Evolutionary conservation across 2,329 filamentous ascomycete genomes (phyloP).

Genomic region (Aspergillus pseudoterreus): DNA sequence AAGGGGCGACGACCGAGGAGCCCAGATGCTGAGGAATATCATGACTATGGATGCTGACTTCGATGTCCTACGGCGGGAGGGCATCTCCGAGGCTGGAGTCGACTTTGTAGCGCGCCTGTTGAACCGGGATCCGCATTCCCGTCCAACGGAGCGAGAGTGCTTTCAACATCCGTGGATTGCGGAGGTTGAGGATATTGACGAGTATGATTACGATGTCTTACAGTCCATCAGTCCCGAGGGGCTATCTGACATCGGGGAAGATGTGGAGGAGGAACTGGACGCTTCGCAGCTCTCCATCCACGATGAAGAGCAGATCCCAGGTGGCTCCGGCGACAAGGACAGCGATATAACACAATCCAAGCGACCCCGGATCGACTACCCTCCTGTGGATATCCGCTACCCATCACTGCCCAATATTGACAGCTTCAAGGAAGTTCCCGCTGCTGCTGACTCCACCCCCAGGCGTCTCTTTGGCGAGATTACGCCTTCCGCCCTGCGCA

Average conservation of each 20-base stretch:
- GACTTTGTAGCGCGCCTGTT: slow-evolving; percentile 77
- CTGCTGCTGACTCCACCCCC: slow-evolving; percentile 23
- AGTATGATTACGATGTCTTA: slow-evolving; percentile 62
- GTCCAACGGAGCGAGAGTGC: slow-evolving; percentile 70
- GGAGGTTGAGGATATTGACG: slow-evolving; percentile 50
- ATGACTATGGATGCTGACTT: slow-evolving; percentile 74
- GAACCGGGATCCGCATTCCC: slow-evolving; percentile 70
- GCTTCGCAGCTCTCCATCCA: slow-evolving; percentile 64
- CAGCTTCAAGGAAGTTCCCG: slow-evolving; percentile 29
- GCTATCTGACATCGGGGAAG: slow-evolving; percentile 37
- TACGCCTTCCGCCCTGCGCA: slow-evolving; percentile 51
- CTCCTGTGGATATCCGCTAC: slow-evolving; percentile 34
- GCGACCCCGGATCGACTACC: slow-evolving; percentile 29
- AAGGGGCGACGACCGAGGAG: slow-evolving; percentile 69
- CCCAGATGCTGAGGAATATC: slow-evolving; percentile 73
- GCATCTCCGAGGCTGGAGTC: slow-evolving; percentile 64
- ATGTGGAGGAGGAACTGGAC: slow-evolving; percentile 40
- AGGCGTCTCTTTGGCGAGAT: slow-evolving; percentile 61
- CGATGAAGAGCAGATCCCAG: slow-evolving; percentile 35
- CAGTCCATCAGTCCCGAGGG: slow-evolving; percentile 44
- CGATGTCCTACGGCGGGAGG: slow-evolving; percentile 54
- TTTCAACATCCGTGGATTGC: slow-evolving; percentile 72
- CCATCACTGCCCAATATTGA: slow-evolving; percentile 41
- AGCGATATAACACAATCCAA: slow-evolving; percentile 35
- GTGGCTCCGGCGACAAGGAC: slow-evolving; percentile 32